Conservation (phyloP, 768 basidiomycete species). For the Rhodotorula paludigena region DNA sequence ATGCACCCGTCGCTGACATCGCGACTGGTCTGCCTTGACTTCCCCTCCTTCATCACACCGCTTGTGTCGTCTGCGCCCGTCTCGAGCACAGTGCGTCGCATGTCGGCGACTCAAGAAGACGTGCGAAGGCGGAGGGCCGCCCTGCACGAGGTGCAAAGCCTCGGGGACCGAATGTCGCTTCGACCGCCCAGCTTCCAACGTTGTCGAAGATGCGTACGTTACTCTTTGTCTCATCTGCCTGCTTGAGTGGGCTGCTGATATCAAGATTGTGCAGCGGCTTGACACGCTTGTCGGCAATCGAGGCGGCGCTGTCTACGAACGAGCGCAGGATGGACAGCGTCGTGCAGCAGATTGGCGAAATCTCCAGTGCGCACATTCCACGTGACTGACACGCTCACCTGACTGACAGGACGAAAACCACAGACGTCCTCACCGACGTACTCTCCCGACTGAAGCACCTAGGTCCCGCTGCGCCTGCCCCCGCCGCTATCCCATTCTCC, state of each 20-base stretch:
- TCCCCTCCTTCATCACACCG: no score
- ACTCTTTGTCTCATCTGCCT: no score
- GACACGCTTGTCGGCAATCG: background rate
- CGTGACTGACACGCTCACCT: no score
- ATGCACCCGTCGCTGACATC: no score
- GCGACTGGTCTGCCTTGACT: no score
- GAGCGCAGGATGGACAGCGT: conserved; percentile 16
- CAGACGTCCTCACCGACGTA: conserved; percentile 5
- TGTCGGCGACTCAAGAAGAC: conserved; percentile 2
- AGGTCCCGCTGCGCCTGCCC: background rate
- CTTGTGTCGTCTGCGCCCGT: no score
- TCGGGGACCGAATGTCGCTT: background rate
- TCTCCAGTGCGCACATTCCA: background rate
- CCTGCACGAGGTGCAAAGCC: background rate
- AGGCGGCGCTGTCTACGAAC: conserved; percentile 9
- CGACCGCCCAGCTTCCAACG: background rate
- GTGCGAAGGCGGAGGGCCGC: conserved; percentile 5
- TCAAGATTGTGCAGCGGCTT: background rate
- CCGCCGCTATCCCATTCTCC: background rate
- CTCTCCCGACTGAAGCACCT: background rate
- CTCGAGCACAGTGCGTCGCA: background rate
- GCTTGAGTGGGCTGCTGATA: no score
- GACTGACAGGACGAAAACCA: no score
- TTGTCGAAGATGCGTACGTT: conserved; percentile 10
- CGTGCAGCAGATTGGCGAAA: conserved; percentile 8